Evolutionary conservation across 768 basidiomycete genomes (phyloP), one percentile per base, ranked within the genome.

Genomic region (Russula sp.): DNA sequence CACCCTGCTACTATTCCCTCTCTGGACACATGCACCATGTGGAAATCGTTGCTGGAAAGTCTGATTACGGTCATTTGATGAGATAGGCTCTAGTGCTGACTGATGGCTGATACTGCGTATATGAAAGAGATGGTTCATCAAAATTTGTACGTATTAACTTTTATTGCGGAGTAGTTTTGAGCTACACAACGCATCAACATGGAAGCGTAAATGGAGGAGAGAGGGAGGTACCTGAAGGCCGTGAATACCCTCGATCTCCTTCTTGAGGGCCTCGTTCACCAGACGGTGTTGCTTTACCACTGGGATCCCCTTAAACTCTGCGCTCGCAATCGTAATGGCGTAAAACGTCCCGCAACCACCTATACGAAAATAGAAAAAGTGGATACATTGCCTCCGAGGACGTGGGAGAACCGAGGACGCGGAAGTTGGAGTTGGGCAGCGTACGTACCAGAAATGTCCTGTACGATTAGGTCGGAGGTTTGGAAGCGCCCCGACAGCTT

Each of bases 271-370:
- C 61, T 91, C 81, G 13, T 88, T 95, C 42, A 99, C 93, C 34
- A 97, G 77, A 61, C 85, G 84, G 73, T 99, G 97, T 73, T 99
- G 97, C 77, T 97, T 95, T 57, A 98, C 85, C 46, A 84, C 88
- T 1, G 90, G 73, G 43, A 98, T 75, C 9, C 88, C 96, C 66
- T 87, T 85, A 79, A 99, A 98, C 1, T 80, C 80, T n/a, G 83
- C 73, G 61, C 91, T 93, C 5, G 88, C 82, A 64, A 99, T 90
- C 13, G 83, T 81, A 64, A 99, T 95, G 46, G 94, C 90, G 69
- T 96, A 99, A 75, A 98, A 99, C 5, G 86, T 81, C n/a, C 97
- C 97, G 71, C 97, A 98, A 25, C 97, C 97, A 57, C 94, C 96
- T 97, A 56, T 18, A 9, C 2, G 48, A n/a, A 6, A 7, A 34